Evolutionary conservation across 495 filamentous ascomycete genomes (phyloP), one percentile per base, ranked within the genome.

Genomic region (Neurospora sp.): DNA sequence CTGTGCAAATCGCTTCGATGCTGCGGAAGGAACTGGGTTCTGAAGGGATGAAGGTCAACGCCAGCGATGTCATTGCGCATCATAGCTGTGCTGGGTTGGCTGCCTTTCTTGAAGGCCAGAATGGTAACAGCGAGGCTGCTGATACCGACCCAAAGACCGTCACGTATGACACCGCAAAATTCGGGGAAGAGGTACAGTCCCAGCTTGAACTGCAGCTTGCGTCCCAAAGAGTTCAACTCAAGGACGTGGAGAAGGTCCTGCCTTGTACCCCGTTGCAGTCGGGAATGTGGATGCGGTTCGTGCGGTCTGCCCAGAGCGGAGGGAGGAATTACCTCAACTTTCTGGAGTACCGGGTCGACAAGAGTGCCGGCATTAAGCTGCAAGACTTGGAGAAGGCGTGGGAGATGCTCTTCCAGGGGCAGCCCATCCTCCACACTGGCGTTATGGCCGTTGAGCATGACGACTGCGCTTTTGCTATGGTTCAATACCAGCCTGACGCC

Each of bases 371-470:
- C 8, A 12, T 61, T 18, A 14, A 2, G 27, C 27, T 65, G 53
- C 12, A 65, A 18, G 53, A 65, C 14, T 73, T 94, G 4, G 82
- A 75, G 40, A 48, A 81, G 48, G 90, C 91, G 9, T 94, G 92
- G 91, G 74, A 78, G 18, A 76, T 76, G 18, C 81, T 91, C 27
- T 79, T 82, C n/a, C 74, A 76, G 2, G 76, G 81, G 1, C 84
- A 89, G 75, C 89, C 91, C 14, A 93, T 95, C 73, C 85, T 96
- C 3, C 87, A 92, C n/a, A 92, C 91, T 10, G 87, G 89, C 12
- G 91, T 96, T 71, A 74, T 87, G 4, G 82, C 89, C 14, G 76
- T 93, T 27, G 88, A 88, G 72, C 87, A 91, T 75, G 71, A 80
- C 14, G 77, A 86, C 3, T 80, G 83, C 74, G 84, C 89, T 0